Percentiles rank a stretch among this genome's conserved stretches.
These are phyloP conservation scores for Euphorbia lathyris DNA, from an alignment of 345 rosid species.

Conservation along the genomic window DNA sequence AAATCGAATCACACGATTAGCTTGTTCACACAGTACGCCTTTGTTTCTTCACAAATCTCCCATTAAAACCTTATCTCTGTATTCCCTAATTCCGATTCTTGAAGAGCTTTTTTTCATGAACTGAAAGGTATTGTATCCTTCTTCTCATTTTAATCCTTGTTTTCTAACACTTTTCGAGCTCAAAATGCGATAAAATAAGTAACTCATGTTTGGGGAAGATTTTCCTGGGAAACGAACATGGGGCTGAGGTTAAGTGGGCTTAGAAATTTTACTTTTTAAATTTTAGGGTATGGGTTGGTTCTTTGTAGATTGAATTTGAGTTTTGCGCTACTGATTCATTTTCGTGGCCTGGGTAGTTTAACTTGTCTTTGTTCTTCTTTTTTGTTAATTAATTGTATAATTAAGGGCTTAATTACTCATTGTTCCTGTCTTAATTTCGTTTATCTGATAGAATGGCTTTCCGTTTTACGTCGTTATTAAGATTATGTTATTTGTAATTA, in stretches of 20 bases:
- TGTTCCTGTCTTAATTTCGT: neutral
- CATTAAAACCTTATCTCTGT: neutral
- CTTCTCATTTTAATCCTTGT: neutral
- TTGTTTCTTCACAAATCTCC: neutral
- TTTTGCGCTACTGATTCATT: constrained; percentile 1
- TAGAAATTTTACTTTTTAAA: neutral
- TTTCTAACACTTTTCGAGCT: neutral
- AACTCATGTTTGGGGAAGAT: neutral
- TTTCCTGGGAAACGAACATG: constrained; percentile 1
- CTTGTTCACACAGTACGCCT: neutral
- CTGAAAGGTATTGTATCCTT: constrained; percentile 1
- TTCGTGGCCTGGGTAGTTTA: neutral
- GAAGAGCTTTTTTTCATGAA: neutral
- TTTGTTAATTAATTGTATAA: neutral
- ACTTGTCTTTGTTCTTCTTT: neutral
- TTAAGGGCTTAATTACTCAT: neutral
- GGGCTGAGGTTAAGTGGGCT: neutral
- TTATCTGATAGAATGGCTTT: neutral
- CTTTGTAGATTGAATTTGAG: neutral
- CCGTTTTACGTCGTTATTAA: no score
- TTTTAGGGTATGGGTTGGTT: neutral
- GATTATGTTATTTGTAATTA: neutral
- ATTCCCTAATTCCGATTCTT: neutral
- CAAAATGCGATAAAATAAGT: neutral
- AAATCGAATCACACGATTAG: neutral